Conservation (phyloP, 164 flowering plant species). For the Magnolia changhungtana region DNA sequence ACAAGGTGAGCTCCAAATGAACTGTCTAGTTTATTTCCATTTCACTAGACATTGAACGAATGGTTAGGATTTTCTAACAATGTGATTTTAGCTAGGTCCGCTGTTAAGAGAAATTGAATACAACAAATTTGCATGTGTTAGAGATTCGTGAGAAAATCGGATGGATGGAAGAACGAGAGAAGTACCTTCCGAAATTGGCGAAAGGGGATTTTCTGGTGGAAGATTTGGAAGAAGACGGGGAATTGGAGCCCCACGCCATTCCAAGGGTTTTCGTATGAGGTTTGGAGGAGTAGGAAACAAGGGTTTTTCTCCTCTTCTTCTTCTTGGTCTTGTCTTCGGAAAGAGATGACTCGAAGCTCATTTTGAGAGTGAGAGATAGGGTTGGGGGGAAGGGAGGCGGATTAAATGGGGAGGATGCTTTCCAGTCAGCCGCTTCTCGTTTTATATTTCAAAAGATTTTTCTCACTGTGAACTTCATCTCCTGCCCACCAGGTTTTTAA, state of each 20-base stretch:
- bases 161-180: background rate
- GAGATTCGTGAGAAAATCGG: background rate
- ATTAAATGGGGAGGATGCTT: too few species aligned
- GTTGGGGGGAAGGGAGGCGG: too few species aligned
- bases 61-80: background rate
- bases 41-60: background rate
- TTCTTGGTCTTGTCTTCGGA: conserved; percentile 37
- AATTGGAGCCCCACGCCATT: conserved; percentile 83
- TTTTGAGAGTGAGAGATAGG: conserved; percentile 3
- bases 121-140: background rate
- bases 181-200: conserved; percentile 72
- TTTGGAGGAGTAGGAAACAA: conserved; percentile 33
- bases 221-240: conserved; percentile 64
- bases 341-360: conserved; percentile 49
- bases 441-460: too few species aligned
- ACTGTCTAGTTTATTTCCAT: too few species aligned
- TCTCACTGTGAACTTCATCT: too few species aligned
- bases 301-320: conserved; percentile 23
- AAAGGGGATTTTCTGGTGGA: conserved; percentile 58
- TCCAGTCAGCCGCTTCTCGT: too few species aligned
- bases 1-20: too few species aligned
- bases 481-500: too few species aligned
- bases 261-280: conserved; percentile 84
- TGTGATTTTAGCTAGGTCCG: background rate
- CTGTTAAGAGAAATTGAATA: too few species aligned